A percentile compares a stretch with the other conserved stretches of the same genome.
These are phyloP conservation scores for Hymenoscyphus albidus DNA, from an alignment of 2,329 filamentous ascomycete genomes.

Conservation along the genomic window DNA sequence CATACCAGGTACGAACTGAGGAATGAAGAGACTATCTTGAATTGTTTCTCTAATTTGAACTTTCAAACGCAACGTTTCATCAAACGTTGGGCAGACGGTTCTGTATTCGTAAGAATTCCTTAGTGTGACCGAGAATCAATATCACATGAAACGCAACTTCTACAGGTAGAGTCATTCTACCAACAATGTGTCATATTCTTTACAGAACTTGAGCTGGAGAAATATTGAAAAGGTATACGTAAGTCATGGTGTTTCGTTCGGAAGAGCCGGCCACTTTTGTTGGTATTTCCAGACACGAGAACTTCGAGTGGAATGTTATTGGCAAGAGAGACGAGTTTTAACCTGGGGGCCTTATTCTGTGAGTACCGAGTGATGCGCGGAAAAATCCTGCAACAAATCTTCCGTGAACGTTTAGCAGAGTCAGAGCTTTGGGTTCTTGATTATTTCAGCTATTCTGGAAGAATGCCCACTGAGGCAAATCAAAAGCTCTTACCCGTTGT, in stretches of 20 bases:
- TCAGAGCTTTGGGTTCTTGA: too few relatives aligned
- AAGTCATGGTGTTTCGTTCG: not conserved
- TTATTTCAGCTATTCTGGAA: too few relatives aligned
- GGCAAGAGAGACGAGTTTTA: too few relatives aligned
- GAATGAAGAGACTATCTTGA: too few relatives aligned
- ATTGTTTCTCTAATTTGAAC: too few relatives aligned
- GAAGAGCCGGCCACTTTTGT: not conserved
- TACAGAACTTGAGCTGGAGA: not conserved
- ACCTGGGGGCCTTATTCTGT: too few relatives aligned
- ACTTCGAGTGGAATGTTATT: not conserved
- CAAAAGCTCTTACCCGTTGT: not conserved
- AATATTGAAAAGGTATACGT: not conserved
- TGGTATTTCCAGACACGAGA: not conserved
- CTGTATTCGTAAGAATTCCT: not conserved
- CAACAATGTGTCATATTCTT: not conserved
- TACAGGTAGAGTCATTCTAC: not conserved
- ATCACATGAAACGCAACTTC: not conserved
- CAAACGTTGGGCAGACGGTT: not conserved
- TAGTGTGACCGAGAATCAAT: not conserved
- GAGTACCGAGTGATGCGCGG: too few relatives aligned
- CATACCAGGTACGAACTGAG: too few relatives aligned
- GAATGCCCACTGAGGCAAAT: too few relatives aligned
- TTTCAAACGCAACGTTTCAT: too few relatives aligned
- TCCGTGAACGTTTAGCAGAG: too few relatives aligned
- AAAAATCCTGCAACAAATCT: too few relatives aligned